Base-by-base conservation (phyloP, 2,329 filamentous ascomycete genomes). In the Graphilbum fragrans region DNA sequence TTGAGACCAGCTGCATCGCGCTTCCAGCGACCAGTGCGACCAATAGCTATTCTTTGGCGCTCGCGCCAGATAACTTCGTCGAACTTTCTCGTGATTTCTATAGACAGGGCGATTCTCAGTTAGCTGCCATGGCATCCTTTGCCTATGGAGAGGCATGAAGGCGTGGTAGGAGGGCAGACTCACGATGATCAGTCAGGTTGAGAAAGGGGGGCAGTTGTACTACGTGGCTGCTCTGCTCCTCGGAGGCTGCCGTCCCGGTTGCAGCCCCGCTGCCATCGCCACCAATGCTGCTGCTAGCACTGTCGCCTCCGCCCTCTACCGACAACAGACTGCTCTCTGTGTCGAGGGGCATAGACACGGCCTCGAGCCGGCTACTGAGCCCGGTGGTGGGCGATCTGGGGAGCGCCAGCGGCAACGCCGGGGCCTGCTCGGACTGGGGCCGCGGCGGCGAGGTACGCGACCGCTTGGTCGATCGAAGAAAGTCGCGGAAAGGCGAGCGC, bases 1-100 rank as follows among this genome's bases (percentile, higher is more conserved):
- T 76, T 65, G 37, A 75, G 69, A 9, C 73, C 65, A 14, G 42
- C 68, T 22, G 61, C 62, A 38, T 82, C 69, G 41, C 79, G 68
- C 4, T 76, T 69, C 50, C 59, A 64, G 37, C 52, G 56, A 45
- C 57, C 61, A 42, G 50, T 56, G 1, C 56, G 54, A 55, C 66
- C 64, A 41, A 58, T 55, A 10, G 54, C 42, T 7, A 69, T 44
- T 33, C 73, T 67, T 20, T 64, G 55, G 35, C 69, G 65, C 53
- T 77, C 73, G 35, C 63, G 62, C 69, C 69, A 73, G 17, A 60
- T 60, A 32, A 77, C 58, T 20, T 77, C 71, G 18, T 64, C 60
- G 49, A 73, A 77, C 48, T 68, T 72, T 46, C 51, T 49, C 27
- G 66, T 58, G 49, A 74, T 69, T 23, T 68, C 70, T 72, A 27